Evolutionary conservation across 805 yeast genomes (phyloP).

Genomic region (Vanderwaltozyma tropicalis): DNA sequence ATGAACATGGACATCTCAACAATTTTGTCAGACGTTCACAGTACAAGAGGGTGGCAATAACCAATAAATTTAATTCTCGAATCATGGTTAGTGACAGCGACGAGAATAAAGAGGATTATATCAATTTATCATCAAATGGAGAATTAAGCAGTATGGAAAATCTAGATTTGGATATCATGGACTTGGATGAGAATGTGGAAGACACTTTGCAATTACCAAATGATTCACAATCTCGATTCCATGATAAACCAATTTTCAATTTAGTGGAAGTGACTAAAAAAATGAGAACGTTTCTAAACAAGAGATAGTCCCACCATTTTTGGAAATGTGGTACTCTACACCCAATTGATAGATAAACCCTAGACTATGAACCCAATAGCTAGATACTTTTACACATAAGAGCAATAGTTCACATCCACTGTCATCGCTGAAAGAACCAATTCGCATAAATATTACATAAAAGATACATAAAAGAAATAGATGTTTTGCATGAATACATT

Average conservation of each 20-base stretch:
- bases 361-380: too few species aligned
- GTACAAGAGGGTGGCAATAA: constrained; percentile 1
- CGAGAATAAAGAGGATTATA: constrained; percentile 12
- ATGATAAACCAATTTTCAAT: constrained; percentile 10
- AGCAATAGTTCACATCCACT: too few species aligned
- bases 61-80: background rate
- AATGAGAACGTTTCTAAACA: constrained; percentile 19
- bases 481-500: too few species aligned
- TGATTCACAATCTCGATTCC: background rate
- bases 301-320: background rate
- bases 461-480: too few species aligned
- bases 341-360: background rate
- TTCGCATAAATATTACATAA: too few species aligned
- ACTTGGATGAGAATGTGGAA: background rate
- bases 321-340: background rate
- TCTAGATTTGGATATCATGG: constrained; percentile 5
- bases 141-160: constrained; percentile 25
- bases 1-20: constrained; percentile 17
- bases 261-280: constrained; percentile 14
- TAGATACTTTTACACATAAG: too few species aligned
- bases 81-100: background rate
- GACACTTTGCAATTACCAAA: background rate
- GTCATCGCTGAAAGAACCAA: too few species aligned
- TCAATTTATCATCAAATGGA: constrained; percentile 22
- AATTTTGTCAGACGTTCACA: constrained; percentile 14